Percentiles rank a stretch among this genome's conserved stretches.
These are phyloP conservation scores for Thuidium tamariscinum DNA, from an alignment of 225 moss, liverwort and hornwort species.

Conservation along the genomic window DNA sequence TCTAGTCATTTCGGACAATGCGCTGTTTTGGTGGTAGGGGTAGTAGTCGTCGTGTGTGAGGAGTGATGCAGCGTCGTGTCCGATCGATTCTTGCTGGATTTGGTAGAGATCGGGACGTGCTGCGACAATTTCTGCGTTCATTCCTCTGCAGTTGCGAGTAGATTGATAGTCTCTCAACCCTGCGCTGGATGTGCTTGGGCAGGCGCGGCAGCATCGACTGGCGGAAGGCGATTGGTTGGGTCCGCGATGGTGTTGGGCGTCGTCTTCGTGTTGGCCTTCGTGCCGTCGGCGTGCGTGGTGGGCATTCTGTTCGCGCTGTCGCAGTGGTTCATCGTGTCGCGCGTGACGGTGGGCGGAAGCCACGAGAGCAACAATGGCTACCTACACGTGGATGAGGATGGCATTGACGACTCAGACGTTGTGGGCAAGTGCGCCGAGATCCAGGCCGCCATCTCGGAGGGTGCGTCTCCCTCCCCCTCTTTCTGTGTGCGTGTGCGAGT, in stretches of 20 bases:
- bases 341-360: conserved; percentile 23
- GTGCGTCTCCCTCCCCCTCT: not conserved
- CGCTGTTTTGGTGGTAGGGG: too few species aligned
- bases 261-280: conserved; percentile 53
- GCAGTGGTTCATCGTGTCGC: conserved; percentile 79
- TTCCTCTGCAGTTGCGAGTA: not conserved
- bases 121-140: not conserved
- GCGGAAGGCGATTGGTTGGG: not conserved
- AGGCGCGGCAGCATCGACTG: not conserved
- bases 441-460: conserved; percentile 72
- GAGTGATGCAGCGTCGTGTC: not conserved
- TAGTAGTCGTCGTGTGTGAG: not conserved
- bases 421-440: conserved; percentile 65
- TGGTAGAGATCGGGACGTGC: not conserved
- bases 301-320: conserved; percentile 71
- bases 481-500: not conserved
- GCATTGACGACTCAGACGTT: conserved; percentile 20
- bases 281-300: conserved; percentile 43
- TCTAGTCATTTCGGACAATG: not conserved
- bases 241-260: conserved; percentile 44
- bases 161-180: not conserved
- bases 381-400: conserved; percentile 55
- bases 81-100: not conserved
- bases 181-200: not conserved
- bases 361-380: conserved; percentile 43